Base-by-base conservation (phyloP, 2,329 filamentous ascomycete species). In the Lojkania enalia region DNA sequence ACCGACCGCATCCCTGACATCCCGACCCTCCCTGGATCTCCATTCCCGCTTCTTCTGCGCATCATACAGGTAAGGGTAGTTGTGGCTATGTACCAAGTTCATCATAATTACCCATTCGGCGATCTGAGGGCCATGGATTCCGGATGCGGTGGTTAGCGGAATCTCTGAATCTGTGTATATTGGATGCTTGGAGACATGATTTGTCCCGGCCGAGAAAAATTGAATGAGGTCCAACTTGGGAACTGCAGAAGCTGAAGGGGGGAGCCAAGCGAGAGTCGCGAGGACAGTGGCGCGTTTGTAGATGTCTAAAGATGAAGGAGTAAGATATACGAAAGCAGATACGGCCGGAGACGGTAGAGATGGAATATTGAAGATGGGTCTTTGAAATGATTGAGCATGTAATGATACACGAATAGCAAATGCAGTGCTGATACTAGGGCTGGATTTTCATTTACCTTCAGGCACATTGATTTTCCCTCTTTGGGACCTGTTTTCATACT, bases 41-140 rank as follows among this genome's bases (percentile, higher is more conserved):
- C 83, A 86, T 2, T 67, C 51, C 47, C 78, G 78, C 51, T 75
- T 61, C 50, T 79, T 80, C 64, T 86, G 84, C 48, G 74, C 71
- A 37, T 84, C 76, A 38, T 84, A 75, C n/a, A 81, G 62, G 21
- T 67, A 38, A 32, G 75, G 72, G 61, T 81, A 82, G 19, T 75
- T 70, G 48, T 82, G 79, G n/a, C 73, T 76, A 18, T 78, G 71
- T n/a, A 78, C 73, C 2, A 86, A 69, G 42, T 78, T 76, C 55
- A 83, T 84, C 75, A 85, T 74, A 20, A 85, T 66, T 11, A 83
- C 78, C 83, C 83, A 87, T 70, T 86, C 84, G 0, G 82, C 75
- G 38, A 86, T 86, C 44, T 83, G 81, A 0, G 84, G 83, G 1
- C 80, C 81, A 57, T 83, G 81, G 35, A 84, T 77, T 18, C 81